Evolutionary conservation across 1,284 basidiomycete genomes (phyloP).

Genomic region (Tilletia setariae): DNA sequence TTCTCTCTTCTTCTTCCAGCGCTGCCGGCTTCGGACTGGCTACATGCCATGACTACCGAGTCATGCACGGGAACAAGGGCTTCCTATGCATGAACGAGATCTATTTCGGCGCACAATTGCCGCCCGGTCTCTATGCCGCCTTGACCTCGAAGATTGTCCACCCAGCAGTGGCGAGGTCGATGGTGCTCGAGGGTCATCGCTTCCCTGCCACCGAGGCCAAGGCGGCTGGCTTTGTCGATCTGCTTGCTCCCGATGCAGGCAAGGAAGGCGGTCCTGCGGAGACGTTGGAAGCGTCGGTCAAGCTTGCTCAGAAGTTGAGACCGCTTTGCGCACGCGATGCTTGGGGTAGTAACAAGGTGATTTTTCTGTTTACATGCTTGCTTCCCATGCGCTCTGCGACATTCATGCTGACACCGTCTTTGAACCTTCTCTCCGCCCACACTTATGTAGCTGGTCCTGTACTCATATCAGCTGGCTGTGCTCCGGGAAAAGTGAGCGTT

Average conservation of each 20-base stretch:
- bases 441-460: slow-evolving; percentile 4
- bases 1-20: slow-evolving; percentile 20
- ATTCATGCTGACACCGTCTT: too few species aligned
- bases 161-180: slow-evolving; percentile 66
- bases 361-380: slow-evolving; percentile 35
- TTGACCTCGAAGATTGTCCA: slow-evolving; percentile 68
- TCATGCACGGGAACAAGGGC: slow-evolving; percentile 78
- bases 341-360: slow-evolving; percentile 60
- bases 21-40: slow-evolving; percentile 79
- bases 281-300: slow-evolving; percentile 60
- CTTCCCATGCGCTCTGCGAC: not conserved
- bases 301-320: slow-evolving; percentile 56
- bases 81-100: slow-evolving; percentile 89
- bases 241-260: slow-evolving; percentile 61
- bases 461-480: slow-evolving; percentile 11
- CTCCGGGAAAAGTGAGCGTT: slow-evolving; percentile 12
- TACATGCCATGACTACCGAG: slow-evolving; percentile 79
- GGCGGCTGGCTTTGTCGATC: slow-evolving; percentile 68
- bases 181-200: slow-evolving; percentile 76
- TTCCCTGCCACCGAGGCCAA: slow-evolving; percentile 74
- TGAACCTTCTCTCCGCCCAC: not conserved
- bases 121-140: slow-evolving; percentile 59
- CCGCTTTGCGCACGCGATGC: slow-evolving; percentile 57
- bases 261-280: slow-evolving; percentile 59
- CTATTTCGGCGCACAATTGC: slow-evolving; percentile 44